Evolutionary conservation across 805 yeast species (phyloP).

Genomic region (Suhomyces sp.): DNA sequence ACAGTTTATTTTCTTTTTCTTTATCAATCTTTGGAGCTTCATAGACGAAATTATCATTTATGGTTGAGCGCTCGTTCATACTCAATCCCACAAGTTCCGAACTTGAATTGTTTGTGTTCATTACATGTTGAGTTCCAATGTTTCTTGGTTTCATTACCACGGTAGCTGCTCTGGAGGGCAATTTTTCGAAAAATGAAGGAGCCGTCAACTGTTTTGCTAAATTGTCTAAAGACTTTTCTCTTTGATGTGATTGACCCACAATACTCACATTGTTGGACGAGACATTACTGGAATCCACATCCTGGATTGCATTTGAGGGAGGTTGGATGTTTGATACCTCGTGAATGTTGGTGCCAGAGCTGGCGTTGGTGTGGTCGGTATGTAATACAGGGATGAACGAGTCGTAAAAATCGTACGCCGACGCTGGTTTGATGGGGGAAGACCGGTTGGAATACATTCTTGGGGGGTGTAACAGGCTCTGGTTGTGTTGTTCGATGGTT

Average conservation of each 20-base stretch:
- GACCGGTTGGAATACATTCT: constrained; percentile 1
- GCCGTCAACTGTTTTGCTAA: constrained; percentile 40
- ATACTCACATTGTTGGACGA: constrained; percentile 5
- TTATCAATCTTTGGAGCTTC: constrained; percentile 14
- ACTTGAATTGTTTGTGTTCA: constrained; percentile 24
- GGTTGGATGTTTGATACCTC: constrained; percentile 7
- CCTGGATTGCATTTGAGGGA: constrained; percentile 2
- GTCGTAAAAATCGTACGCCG: constrained; percentile 44
- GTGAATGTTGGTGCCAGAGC: constrained; percentile 4
- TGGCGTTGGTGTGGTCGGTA: constrained; percentile 12
- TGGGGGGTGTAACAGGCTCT: constrained; percentile 3
- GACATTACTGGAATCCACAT: constrained; percentile 6
- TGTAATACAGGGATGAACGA: constrained; percentile 41
- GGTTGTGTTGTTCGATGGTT: constrained; percentile 7
- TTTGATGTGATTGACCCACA: background rate
- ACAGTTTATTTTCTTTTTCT: background rate
- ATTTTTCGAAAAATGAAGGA: constrained; percentile 37
- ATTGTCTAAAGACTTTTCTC: constrained; percentile 27
- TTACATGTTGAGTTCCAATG: constrained; percentile 1
- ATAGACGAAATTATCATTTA: constrained; percentile 34
- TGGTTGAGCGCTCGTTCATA: constrained; percentile 20
- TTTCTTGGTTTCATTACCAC: constrained; percentile 18
- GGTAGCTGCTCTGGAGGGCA: constrained; percentile 35
- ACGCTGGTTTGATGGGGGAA: constrained; percentile 15
- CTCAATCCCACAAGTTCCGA: constrained; percentile 21